Conservation (phyloP, 306 rosid genomes). For the Prinsepia uniflora region DNA sequence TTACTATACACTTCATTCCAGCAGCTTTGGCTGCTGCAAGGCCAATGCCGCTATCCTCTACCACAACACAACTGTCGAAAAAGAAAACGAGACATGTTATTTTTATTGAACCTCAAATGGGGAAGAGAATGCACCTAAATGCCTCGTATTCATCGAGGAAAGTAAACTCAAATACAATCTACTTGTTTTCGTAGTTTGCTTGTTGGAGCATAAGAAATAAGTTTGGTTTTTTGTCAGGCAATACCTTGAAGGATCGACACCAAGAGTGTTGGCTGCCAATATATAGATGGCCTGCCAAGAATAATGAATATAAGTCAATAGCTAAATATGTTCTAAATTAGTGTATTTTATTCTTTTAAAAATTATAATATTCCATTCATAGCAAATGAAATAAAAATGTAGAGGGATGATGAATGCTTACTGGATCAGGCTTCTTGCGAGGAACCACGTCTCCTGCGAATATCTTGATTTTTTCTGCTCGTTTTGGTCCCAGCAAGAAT, state of each 20-base stretch:
- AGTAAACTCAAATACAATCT: neutral
- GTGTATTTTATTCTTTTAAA: neutral
- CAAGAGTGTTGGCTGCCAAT: constrained; percentile 79
- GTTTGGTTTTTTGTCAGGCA: neutral
- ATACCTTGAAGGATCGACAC: constrained; percentile 91
- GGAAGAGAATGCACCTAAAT: neutral
- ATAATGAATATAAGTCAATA: constrained; percentile 24
- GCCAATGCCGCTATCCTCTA: constrained; percentile 94
- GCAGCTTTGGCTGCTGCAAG: constrained; percentile 94
- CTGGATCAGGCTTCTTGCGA: constrained; percentile 98
- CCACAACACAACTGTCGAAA: constrained; percentile 80
- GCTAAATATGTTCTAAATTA: neutral
- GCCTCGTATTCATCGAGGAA: constrained; percentile 21
- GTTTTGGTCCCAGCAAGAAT: constrained; percentile 74
- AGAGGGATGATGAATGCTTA: constrained; percentile 35
- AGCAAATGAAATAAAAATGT: constrained; percentile 7
- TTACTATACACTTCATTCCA: constrained; percentile 88
- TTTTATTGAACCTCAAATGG: neutral
- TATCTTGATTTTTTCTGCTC: constrained; percentile 85
- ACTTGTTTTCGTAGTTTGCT: constrained; percentile 1
- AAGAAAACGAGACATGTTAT: neutral
- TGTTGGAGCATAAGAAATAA: constrained; percentile 8
- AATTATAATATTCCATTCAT: neutral
- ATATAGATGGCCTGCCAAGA: constrained; percentile 82
- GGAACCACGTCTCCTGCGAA: constrained; percentile 99